These are phyloP conservation scores for Tetragonia tetragonoides DNA, from an alignment of 148 eudicot species.

Conservation along the genomic window DNA sequence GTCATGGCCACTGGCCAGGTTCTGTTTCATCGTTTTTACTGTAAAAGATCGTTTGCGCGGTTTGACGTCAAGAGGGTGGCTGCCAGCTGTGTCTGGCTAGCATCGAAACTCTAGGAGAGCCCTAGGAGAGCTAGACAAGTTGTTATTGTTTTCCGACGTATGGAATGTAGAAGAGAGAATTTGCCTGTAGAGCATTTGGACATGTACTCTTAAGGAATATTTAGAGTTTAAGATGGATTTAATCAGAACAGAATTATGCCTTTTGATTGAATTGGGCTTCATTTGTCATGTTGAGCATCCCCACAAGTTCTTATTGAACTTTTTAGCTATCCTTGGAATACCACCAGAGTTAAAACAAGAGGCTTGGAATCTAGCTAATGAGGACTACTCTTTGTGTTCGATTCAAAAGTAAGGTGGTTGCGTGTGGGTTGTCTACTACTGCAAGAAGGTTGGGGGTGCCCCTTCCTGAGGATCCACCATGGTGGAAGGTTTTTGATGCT, in stretches of 20 bases:
- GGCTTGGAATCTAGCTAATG: slow-evolving; percentile 95
- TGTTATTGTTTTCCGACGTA: slow-evolving; percentile 79
- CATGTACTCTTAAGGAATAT: slow-evolving; percentile 63
- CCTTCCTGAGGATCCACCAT: slow-evolving; percentile 91
- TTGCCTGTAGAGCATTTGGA: slow-evolving; percentile 72
- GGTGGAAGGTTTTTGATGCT: slow-evolving; percentile 97
- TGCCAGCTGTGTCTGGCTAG: slow-evolving; percentile 98
- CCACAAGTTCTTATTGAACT: slow-evolving; percentile 88
- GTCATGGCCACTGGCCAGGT: slow-evolving; percentile 99
- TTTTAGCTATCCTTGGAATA: slow-evolving; percentile 69
- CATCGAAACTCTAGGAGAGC: slow-evolving; percentile 95
- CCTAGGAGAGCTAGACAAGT: slow-evolving; percentile 93
- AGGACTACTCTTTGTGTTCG: slow-evolving; percentile 88
- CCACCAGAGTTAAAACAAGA: slow-evolving; percentile 77
- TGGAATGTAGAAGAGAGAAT: slow-evolving; percentile 96
- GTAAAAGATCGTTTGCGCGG: slow-evolving; percentile 88
- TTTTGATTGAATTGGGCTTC: slow-evolving; percentile 90
- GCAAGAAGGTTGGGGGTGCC: slow-evolving; percentile 82
- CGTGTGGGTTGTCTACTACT: slow-evolving; percentile 94
- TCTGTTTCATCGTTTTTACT: slow-evolving; percentile 86
- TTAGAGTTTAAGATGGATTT: slow-evolving; percentile 68
- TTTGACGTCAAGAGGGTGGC: slow-evolving; percentile 93
- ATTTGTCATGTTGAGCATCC: slow-evolving; percentile 97
- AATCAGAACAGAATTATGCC: slow-evolving; percentile 77
- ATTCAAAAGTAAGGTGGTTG: slow-evolving; percentile 91